phyloP scores from a whole-genome alignment of 2,329 filamentous ascomycete genomes.

The Diplodia intermedia region DNA sequence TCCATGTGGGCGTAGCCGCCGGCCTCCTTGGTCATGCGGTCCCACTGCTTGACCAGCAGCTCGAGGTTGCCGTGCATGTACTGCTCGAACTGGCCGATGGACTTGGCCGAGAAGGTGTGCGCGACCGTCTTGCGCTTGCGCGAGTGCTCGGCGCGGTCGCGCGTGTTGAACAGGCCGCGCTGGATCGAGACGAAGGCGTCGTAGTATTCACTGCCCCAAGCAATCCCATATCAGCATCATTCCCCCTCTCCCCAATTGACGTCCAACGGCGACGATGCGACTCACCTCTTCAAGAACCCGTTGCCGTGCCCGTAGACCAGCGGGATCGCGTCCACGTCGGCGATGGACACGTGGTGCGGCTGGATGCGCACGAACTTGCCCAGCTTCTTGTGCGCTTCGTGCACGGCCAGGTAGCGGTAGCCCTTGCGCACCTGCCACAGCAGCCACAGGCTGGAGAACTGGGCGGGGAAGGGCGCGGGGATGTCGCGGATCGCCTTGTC shows the following conservation, averaged over 20 bases:
- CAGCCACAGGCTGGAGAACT: conserved; percentile 83
- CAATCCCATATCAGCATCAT: not conserved
- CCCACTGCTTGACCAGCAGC: conserved; percentile 75
- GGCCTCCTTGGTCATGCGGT: conserved; percentile 63
- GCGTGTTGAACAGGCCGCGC: conserved; percentile 87
- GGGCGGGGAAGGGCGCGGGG: conserved; percentile 68
- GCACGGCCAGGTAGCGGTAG: conserved; percentile 62
- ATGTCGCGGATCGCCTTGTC: conserved; percentile 63
- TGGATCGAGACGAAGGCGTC: conserved; percentile 89
- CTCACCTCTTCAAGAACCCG: conserved; percentile 57
- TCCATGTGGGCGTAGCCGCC: conserved; percentile 70
- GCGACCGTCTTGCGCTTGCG: conserved; percentile 89
- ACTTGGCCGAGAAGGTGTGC: conserved; percentile 85
- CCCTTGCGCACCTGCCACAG: conserved; percentile 69
- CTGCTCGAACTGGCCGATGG: conserved; percentile 82
- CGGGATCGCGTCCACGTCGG: conserved; percentile 78
- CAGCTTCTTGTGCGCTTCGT: conserved; percentile 74
- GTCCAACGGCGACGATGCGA: not conserved
- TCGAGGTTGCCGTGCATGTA: conserved; percentile 84
- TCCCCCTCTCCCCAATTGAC: not conserved
- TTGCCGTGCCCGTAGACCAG: conserved; percentile 73
- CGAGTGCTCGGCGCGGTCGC: conserved; percentile 80
- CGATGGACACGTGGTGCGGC: conserved; percentile 83
- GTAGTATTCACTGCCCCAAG: conserved; percentile 74
- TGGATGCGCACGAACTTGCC: conserved; percentile 84